These are phyloP conservation scores for Xylariaceae sp. DNA, from an alignment of 2,329 filamentous ascomycete species.

Conservation along the genomic window DNA sequence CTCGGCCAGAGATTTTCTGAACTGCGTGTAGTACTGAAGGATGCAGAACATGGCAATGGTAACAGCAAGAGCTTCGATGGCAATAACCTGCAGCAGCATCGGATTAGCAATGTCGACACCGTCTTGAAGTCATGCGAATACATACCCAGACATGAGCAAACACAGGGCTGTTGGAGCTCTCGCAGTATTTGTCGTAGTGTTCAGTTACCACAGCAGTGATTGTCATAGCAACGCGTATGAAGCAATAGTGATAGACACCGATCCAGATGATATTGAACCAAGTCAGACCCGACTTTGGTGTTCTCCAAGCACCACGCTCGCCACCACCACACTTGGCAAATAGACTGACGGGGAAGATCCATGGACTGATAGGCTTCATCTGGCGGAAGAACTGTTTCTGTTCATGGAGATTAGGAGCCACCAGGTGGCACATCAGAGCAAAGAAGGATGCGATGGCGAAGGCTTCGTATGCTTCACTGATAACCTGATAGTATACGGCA, in stretches of 20 bases:
- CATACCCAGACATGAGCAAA: slow-evolving; percentile 82
- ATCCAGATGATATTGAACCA: slow-evolving; percentile 89
- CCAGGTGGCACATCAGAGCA: slow-evolving; percentile 73
- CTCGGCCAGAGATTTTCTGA: slow-evolving; percentile 61
- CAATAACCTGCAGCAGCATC: slow-evolving; percentile 46
- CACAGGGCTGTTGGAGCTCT: slow-evolving; percentile 67
- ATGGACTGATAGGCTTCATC: slow-evolving; percentile 59
- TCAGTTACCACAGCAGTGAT: slow-evolving; percentile 70
- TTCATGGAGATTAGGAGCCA: slow-evolving; percentile 68
- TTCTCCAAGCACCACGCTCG: slow-evolving; percentile 62
- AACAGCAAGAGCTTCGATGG: slow-evolving; percentile 66
- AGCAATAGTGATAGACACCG: slow-evolving; percentile 79
- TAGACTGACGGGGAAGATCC: slow-evolving; percentile 71
- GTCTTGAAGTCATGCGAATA: slow-evolving; percentile 2
- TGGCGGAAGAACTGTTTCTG: slow-evolving; percentile 78
- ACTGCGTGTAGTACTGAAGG: slow-evolving; percentile 79
- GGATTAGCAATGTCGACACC: neutral
- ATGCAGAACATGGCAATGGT: slow-evolving; percentile 84
- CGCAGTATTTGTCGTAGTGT: slow-evolving; percentile 66
- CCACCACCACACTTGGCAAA: slow-evolving; percentile 66
- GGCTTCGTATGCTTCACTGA: slow-evolving; percentile 83
- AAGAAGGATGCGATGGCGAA: slow-evolving; percentile 88
- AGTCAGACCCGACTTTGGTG: slow-evolving; percentile 73
- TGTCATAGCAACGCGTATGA: slow-evolving; percentile 74
- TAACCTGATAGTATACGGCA: slow-evolving; percentile 73